Evolutionary conservation across 116 monocot genomes (phyloP), one percentile per base, ranked within the genome.

Genomic region (Phalaenopsis hybrid): DNA sequence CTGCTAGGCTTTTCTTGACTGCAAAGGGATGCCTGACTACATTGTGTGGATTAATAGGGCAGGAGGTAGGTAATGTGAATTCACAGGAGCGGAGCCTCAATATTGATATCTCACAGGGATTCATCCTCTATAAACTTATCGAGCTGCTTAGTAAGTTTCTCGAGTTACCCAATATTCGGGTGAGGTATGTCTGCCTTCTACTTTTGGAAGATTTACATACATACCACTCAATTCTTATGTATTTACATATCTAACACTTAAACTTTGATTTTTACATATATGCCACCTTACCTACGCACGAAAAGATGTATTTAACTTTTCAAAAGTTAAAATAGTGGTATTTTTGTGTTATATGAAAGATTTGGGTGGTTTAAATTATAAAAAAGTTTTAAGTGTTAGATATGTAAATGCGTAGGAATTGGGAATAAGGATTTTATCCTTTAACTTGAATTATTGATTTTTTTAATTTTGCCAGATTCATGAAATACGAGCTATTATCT

Each of bases 61-160:
- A 89, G 82, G 98, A 99, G 70, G 95, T 93, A 46, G 57, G 81
- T 48, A 90, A 88, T 83, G 83, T 99, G 61, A 93, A 93, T 81
- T 95, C 98, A 72, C 92, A 89, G 57, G 98, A 99, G 84, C 90
- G 89, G 76, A 95, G 92, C 77, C 88, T 99, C 20, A 92, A 89
- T 70, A 93, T 99, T 86, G 98, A 99, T 80, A 93, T 99, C 82
- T 99, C 98, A 21, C 98, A 95, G 79, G 98, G 98, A 78, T 99
- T 95, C 72, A 92, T 93, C 80, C 93, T 99, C 76, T 92, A 99
- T 81, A 99, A 99, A 75, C 95, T 99, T 89, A 86, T 95, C 67
- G 98, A 95, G 87, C 83, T 95, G 44, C 95, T 99, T 55, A 93
- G 86, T 82, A 99, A 95, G 82, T 95, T 99, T 79, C 93, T 99